phyloP scores from a whole-genome alignment of 2,329 filamentous ascomycete species.

The Fusarium virguliforme region DNA sequence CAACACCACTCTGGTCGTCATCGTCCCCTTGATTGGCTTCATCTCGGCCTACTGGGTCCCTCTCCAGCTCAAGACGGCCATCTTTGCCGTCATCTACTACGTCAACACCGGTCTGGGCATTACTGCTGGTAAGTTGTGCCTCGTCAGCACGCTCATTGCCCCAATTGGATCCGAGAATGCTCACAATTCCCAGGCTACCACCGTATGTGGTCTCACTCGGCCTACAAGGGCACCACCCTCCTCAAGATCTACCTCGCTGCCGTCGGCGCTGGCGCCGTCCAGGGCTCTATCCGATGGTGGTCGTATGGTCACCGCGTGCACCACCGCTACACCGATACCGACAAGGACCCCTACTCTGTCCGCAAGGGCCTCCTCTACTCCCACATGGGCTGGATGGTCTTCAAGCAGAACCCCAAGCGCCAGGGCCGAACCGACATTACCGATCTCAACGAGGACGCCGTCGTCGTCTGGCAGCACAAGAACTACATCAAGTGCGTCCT shows the following conservation, averaged over 20 bases:
- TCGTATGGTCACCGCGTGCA: slow-evolving; percentile 88
- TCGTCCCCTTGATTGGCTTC: slow-evolving; percentile 82
- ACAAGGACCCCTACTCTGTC: slow-evolving; percentile 93
- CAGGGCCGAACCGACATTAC: slow-evolving; percentile 91
- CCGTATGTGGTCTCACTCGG: slow-evolving; percentile 88
- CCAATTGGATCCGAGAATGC: not conserved
- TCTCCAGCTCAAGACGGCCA: slow-evolving; percentile 77
- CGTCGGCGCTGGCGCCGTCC: slow-evolving; percentile 85
- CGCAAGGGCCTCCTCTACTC: slow-evolving; percentile 90
- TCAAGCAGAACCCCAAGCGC: slow-evolving; percentile 93
- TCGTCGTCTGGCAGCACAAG: slow-evolving; percentile 90
- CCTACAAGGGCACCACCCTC: slow-evolving; percentile 83
- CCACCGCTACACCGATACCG: slow-evolving; percentile 93
- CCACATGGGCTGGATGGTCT: slow-evolving; percentile 88
- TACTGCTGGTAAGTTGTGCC: slow-evolving; percentile 74
- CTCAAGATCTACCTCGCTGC: slow-evolving; percentile 87
- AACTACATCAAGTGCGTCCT: slow-evolving; percentile 87
- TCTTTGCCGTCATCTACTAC: slow-evolving; percentile 85
- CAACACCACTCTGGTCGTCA: slow-evolving; percentile 85
- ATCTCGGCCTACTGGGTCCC: slow-evolving; percentile 85
- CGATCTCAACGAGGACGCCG: slow-evolving; percentile 87
- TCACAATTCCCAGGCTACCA: slow-evolving; percentile 60
- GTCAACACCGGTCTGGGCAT: slow-evolving; percentile 88
- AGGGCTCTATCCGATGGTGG: slow-evolving; percentile 93
- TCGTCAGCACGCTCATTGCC: not conserved